Percentiles rank a stretch among this genome's conserved stretches.
phyloP scores from a whole-genome alignment of 352 stramenopile species.

The Pythium sukuiense region DNA sequence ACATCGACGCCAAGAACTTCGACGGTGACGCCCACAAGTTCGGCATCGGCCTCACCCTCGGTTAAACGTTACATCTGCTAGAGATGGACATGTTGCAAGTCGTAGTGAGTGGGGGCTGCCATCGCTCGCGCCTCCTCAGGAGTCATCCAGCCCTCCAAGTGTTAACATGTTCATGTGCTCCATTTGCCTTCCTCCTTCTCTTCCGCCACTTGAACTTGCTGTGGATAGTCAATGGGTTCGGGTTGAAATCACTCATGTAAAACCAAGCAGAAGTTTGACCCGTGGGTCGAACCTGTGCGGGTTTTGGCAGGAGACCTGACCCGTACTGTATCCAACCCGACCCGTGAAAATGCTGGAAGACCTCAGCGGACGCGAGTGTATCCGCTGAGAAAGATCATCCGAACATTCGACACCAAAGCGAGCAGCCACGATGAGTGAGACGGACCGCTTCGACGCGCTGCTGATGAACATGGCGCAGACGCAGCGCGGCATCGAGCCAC shows the following conservation, averaged over 20 bases:
- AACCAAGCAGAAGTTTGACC: not conserved
- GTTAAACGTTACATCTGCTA: slow-evolving; percentile 45
- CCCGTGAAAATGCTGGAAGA: slow-evolving; percentile 6
- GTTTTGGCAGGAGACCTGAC: not conserved
- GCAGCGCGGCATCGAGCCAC: slow-evolving; percentile 96
- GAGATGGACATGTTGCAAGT: slow-evolving; percentile 19
- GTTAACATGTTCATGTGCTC: slow-evolving; percentile 24
- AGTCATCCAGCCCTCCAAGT: slow-evolving; percentile 2
- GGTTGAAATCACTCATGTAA: not conserved
- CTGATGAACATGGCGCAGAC: slow-evolving; percentile 98
- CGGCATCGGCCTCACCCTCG: slow-evolving; percentile 84
- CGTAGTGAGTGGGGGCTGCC: slow-evolving; percentile 7
- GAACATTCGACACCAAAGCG: not conserved
- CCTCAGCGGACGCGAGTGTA: slow-evolving; percentile 11
- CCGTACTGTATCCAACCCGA: not conserved
- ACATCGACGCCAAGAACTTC: slow-evolving; percentile 92
- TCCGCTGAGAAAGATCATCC: slow-evolving; percentile 3
- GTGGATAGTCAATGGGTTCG: slow-evolving; percentile 7
- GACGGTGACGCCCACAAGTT: slow-evolving; percentile 91
- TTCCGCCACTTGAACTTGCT: not conserved
- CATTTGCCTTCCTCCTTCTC: not conserved
- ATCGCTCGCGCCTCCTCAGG: not conserved
- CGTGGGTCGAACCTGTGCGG: not conserved
- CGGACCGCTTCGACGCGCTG: slow-evolving; percentile 92
- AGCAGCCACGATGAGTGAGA: slow-evolving; percentile 51